phyloP scores from a whole-genome alignment of 805 yeast genomes.

The Spathaspora boniae region DNA sequence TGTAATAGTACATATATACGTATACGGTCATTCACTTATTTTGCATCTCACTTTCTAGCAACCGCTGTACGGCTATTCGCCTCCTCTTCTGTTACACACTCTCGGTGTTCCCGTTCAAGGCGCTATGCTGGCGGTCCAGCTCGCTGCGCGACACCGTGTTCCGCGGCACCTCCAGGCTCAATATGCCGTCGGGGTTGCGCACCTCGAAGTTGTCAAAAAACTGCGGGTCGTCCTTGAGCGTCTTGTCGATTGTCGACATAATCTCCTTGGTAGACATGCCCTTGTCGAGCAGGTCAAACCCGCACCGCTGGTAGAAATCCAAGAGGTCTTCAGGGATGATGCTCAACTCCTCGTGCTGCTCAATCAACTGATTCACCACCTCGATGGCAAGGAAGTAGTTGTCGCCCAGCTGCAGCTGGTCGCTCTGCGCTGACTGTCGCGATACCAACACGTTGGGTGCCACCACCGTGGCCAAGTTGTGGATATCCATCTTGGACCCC shows the following conservation, averaged over 20 bases:
- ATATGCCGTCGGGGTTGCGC: slow-evolving; percentile 14
- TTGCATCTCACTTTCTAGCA: no score
- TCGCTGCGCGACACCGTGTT: slow-evolving; percentile 32
- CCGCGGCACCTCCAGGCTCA: slow-evolving; percentile 23
- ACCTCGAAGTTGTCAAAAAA: slow-evolving; percentile 21
- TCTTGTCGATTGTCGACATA: slow-evolving; percentile 28
- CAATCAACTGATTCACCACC: slow-evolving; percentile 79
- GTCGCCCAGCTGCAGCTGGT: slow-evolving; percentile 45
- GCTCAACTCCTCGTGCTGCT: slow-evolving; percentile 73
- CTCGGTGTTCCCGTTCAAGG: slow-evolving; percentile 30
- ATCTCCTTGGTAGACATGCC: slow-evolving; percentile 34
- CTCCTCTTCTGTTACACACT: background rate
- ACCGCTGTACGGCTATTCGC: background rate
- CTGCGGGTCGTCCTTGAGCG: slow-evolving; percentile 27
- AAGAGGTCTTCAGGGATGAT: slow-evolving; percentile 68
- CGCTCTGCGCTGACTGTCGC: slow-evolving; percentile 27
- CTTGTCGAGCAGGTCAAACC: slow-evolving; percentile 20
- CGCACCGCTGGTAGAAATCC: slow-evolving; percentile 46
- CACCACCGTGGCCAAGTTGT: slow-evolving; percentile 90
- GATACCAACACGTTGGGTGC: slow-evolving; percentile 86
- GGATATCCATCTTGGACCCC: slow-evolving; percentile 91
- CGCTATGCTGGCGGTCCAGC: slow-evolving; percentile 20
- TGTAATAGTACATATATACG: no score
- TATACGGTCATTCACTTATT: no score
- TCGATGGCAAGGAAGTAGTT: slow-evolving; percentile 87